Evolutionary conservation across 345 rosid genomes (phyloP).

Genomic region (Eucalyptus leucophloia): DNA sequence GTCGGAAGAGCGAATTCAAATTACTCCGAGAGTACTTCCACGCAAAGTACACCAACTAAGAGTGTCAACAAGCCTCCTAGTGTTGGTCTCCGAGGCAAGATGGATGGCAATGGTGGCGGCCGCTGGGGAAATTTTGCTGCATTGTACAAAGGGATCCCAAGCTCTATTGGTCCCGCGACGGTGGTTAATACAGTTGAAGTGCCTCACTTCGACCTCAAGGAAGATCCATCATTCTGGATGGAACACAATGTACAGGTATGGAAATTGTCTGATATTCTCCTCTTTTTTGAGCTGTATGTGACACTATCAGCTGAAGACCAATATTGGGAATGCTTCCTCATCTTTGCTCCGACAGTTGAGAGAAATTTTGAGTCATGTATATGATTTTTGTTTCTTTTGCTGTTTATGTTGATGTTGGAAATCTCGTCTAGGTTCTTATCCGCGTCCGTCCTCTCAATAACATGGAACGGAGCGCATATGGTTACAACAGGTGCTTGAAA

Average conservation of each 20-base stretch:
- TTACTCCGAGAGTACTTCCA: slow-evolving; percentile 50
- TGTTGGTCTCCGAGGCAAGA: slow-evolving; percentile 39
- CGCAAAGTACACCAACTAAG: slow-evolving; percentile 82
- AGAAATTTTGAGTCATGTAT: not conserved
- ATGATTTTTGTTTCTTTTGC: not conserved
- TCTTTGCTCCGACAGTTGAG: not conserved
- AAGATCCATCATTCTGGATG: slow-evolving; percentile 97
- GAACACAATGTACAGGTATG: slow-evolving; percentile 92
- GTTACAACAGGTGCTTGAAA: slow-evolving; percentile 77
- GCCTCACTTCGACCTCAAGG: slow-evolving; percentile 88
- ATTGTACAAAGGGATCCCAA: slow-evolving; percentile 67
- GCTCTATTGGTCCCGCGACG: slow-evolving; percentile 24
- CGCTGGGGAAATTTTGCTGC: slow-evolving; percentile 55
- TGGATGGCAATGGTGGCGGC: slow-evolving; percentile 33
- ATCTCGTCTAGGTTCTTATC: slow-evolving; percentile 45
- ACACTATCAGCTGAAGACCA: not conserved
- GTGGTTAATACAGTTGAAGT: slow-evolving; percentile 71
- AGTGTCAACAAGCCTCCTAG: slow-evolving; percentile 84
- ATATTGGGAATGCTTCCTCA: not conserved
- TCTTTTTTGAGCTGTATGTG: not conserved
- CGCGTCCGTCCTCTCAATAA: slow-evolving; percentile 86
- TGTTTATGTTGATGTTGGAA: not conserved
- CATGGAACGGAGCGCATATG: slow-evolving; percentile 60
- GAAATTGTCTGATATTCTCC: not conserved
- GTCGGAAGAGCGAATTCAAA: slow-evolving; percentile 25